Conservation (phyloP, 306 rosid species). For the Alnus rubra region DNA sequence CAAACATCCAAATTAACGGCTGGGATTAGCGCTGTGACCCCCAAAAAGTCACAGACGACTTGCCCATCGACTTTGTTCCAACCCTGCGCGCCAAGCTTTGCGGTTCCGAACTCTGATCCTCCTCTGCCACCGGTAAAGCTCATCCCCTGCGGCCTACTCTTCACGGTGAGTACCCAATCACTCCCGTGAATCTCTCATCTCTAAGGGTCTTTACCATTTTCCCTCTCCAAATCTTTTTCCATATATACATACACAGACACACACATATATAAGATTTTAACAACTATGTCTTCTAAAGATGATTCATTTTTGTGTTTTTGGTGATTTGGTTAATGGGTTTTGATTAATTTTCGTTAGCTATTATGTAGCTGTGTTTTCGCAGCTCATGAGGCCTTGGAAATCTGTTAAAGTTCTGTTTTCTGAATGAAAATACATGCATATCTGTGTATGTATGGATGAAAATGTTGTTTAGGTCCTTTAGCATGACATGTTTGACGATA, state of each 20-base stretch:
- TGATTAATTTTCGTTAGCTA: neutral
- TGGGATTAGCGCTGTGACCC: neutral
- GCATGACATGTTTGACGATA: neutral
- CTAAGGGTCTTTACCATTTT: neutral
- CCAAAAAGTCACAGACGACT: neutral
- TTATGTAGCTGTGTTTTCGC: neutral
- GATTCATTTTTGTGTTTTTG: neutral
- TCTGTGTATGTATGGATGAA: neutral
- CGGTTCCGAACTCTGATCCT: neutral
- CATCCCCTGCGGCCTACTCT: neutral
- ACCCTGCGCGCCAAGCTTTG: neutral
- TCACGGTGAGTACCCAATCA: neutral
- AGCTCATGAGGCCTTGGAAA: neutral
- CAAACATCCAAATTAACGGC: neutral
- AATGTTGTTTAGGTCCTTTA: neutral
- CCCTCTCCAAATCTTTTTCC: neutral
- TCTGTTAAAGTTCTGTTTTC: neutral
- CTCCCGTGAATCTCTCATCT: neutral
- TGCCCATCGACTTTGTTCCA: neutral
- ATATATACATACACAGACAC: no score
- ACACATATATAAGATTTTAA: neutral
- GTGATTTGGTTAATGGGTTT: neutral
- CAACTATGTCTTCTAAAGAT: neutral
- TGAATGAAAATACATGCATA: neutral
- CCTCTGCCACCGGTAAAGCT: neutral